These are phyloP conservation scores for Hyaloperonospora arabidopsidis DNA, from an alignment of 352 stramenopile species.

Conservation along the genomic window DNA sequence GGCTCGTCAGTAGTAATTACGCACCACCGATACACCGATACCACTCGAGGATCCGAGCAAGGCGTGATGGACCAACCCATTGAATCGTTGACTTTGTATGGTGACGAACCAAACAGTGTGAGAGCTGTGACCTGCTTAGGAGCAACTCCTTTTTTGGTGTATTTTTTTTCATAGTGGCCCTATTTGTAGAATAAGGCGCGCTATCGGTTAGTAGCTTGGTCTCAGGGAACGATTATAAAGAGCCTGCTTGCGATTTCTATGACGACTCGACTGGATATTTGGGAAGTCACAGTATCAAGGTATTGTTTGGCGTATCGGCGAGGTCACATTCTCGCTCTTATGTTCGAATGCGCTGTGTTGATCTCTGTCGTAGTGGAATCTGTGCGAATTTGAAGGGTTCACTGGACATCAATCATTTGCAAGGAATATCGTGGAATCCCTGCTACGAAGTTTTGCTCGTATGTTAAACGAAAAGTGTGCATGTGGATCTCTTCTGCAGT, in stretches of 20 bases:
- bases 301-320: slow-evolving; percentile 5
- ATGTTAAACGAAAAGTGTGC: background rate
- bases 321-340: background rate
- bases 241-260: slow-evolving; percentile 30
- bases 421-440: slow-evolving; percentile 36
- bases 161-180: too few relatives aligned
- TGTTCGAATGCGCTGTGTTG: slow-evolving; percentile 2
- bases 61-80: slow-evolving; percentile 8
- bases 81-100: slow-evolving; percentile 15
- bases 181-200: background rate
- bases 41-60: slow-evolving; percentile 1
- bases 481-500: too few relatives aligned
- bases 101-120: slow-evolving; percentile 9
- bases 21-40: slow-evolving; percentile 13
- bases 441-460: slow-evolving; percentile 29
- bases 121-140: slow-evolving; percentile 1
- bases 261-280: slow-evolving; percentile 23
- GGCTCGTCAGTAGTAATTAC: slow-evolving; percentile 32
- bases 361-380: slow-evolving; percentile 7
- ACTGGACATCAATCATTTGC: slow-evolving; percentile 10
- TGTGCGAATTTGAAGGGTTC: slow-evolving; percentile 14
- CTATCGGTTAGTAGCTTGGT: slow-evolving; percentile 29
- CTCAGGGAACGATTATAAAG: slow-evolving; percentile 11
- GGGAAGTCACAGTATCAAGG: slow-evolving; percentile 27
- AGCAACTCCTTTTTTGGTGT: background rate